Base-by-base conservation (phyloP, 495 filamentous ascomycete genomes). In the Aspergillus mulundensis region DNA sequence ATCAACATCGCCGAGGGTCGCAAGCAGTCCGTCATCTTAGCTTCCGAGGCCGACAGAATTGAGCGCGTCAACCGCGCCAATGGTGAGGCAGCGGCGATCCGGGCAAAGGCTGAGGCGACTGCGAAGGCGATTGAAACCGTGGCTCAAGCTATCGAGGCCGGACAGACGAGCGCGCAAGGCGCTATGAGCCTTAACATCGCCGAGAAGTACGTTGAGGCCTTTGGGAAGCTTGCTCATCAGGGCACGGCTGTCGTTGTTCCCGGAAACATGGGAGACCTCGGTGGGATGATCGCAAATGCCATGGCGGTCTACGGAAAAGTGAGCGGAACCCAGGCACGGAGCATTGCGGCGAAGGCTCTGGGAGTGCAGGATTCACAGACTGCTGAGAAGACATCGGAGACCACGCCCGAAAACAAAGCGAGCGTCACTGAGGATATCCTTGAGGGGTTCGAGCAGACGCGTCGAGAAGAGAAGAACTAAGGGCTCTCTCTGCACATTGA, bases 1-100 rank as follows among this genome's bases (percentile, higher is more conserved):
- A 98, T 98, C 78, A 98, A 98, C 71, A 95, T 98, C 61, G 94
- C 94, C 50, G 94, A 98, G 75, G 94, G 94, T 56, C 79, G 88
- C 68, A 98, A 98, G 74, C 94, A 96, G 78, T 87, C 83, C 58
- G 92, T 95, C 21, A 97, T 98, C 59, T 78, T 98, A 14, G 95
- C 95, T 0, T 95, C 90, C 2, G 94, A 98, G 75, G 94, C 95
- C n/a, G 66, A 93, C 66, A 84, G 83, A 51, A 81, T 87, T 8
- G 95, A 98, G 73, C 82, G 94, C 65, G 92, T 98, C 71, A 98
- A 98, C 75, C 81, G 80, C 65, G 94, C 94, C 7, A 76, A 73
- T 59, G 94, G 94, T 78, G 94, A 98, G 74, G 89, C 94, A 7
- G 87, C 97, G 71, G 94, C 94, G 2, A 98, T 98, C 55, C 68